These are phyloP conservation scores for Vitis hybrid DNA, from an alignment of 177 flowering plant genomes.

Conservation along the genomic window DNA sequence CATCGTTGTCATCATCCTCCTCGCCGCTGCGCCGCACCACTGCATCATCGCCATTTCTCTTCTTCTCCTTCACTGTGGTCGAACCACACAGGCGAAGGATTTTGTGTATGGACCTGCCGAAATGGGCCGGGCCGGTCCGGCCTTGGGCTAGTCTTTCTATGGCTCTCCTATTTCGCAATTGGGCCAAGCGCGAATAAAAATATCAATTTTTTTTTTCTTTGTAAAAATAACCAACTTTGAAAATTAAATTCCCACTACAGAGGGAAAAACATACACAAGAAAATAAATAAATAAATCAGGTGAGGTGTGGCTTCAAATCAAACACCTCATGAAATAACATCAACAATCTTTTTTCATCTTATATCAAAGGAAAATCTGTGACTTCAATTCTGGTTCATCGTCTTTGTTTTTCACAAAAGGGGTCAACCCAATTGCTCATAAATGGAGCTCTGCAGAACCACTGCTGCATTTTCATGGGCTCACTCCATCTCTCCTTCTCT, in stretches of 20 bases:
- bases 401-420: neutral
- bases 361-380: no score
- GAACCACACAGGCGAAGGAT: neutral
- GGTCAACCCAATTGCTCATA: neutral
- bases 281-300: no score
- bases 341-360: no score
- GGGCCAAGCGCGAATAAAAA: no score
- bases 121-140: no score
- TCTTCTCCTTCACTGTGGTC: neutral
- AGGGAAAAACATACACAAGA: no score
- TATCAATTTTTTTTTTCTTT: no score
- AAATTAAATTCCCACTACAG: no score
- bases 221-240: no score
- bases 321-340: constrained; percentile 17
- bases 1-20: constrained; percentile 32
- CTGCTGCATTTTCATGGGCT: constrained; percentile 43
- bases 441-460: constrained; percentile 48
- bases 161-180: no score
- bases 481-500: constrained; percentile 41
- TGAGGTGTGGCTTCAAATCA: constrained; percentile 35
- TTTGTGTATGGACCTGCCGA: no score
- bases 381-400: neutral
- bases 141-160: no score
- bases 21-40: constrained; percentile 54
- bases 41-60: constrained; percentile 44